Base-by-base conservation (phyloP, 192 early-diverging fungal genomes). In the Entomortierella parvispora region DNA sequence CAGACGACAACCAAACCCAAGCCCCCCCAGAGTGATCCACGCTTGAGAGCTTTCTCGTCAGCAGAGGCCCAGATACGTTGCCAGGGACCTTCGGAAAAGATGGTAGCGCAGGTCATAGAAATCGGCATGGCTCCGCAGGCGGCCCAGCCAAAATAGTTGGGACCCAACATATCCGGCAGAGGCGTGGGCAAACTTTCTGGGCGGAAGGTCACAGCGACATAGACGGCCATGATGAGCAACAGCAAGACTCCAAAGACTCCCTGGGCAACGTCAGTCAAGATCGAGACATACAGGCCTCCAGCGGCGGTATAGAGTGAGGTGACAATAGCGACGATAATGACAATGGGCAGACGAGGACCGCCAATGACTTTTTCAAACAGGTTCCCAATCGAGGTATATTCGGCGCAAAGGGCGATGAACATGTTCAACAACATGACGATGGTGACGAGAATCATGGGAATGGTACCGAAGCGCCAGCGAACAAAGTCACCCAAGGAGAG, bases 81-180 rank as follows among this genome's bases (percentile, higher is more conserved):
- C 90, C 89, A 91, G 50, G 88, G 88, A 29, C 86, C 88, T 60
- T 91, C 89, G 57, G 89, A 88, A 71, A 88, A 90, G 74, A 90
- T 85, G 62, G 85, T 85, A 31, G 89, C 81, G 59, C 84, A 84
- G 32, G 81, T 85, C 56, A 89, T 81, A 42, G 90, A 87, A 45
- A 85, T 79, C 5, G 87, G 82, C 52, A 91, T 81, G 47, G 87
- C 86, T 2, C 79, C 83, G 67, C 86, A 83, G 33, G 86, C 80
- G 71, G 90, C 86, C 68, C 86, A 89, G 58, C 87, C 88, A 67
- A 84, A 81, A 40, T 86, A 85, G 61, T 89, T 88, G 40, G 90
- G 81, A 31, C 88, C 79, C 17, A 91, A 72, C 2, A 80, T 80
- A 2, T 69, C 81, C 2, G 77, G 74, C 20, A 86, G 68, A 26